phyloP scores from a whole-genome alignment of 2,329 filamentous ascomycete species.

The Colletotrichum camelliae region DNA sequence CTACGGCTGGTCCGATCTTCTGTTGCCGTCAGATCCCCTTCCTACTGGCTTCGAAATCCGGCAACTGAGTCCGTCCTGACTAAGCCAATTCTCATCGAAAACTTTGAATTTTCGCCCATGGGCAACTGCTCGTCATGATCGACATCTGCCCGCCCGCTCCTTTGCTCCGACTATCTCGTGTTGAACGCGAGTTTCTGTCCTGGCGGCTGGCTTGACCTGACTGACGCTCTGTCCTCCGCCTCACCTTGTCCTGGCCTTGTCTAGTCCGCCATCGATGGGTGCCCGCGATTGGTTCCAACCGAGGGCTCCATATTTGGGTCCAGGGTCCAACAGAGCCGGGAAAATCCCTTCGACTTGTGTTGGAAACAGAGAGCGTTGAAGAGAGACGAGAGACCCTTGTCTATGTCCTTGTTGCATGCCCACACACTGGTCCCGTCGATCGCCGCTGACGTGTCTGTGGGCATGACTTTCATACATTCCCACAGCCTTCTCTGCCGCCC shows the following conservation, averaged over 20 bases:
- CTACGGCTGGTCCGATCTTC: background rate
- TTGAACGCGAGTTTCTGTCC: background rate
- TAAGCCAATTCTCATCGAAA: background rate
- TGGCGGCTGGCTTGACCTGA: background rate
- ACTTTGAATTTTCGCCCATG: background rate
- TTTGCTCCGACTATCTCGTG: background rate
- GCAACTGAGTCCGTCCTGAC: background rate
- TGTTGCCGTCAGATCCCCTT: background rate
- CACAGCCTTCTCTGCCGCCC: background rate
- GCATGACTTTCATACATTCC: background rate
- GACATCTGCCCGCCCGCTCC: background rate
- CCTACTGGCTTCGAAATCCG: background rate
- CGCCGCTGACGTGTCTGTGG: conserved; percentile 1
- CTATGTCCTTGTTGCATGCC: background rate
- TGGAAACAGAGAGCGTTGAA: background rate
- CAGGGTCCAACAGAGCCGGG: background rate
- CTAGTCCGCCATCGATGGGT: background rate
- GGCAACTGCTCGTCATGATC: conserved; percentile 5
- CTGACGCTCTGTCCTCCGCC: conserved; percentile 8
- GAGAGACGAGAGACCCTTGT: background rate
- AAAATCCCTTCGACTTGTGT: background rate
- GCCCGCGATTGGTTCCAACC: background rate
- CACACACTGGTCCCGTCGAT: background rate
- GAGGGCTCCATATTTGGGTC: background rate
- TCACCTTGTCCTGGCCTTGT: background rate